Evolutionary conservation across 768 basidiomycete species (phyloP), one percentile per base, ranked within the genome.

Genomic region (Lepiota brunneoincarnata): DNA sequence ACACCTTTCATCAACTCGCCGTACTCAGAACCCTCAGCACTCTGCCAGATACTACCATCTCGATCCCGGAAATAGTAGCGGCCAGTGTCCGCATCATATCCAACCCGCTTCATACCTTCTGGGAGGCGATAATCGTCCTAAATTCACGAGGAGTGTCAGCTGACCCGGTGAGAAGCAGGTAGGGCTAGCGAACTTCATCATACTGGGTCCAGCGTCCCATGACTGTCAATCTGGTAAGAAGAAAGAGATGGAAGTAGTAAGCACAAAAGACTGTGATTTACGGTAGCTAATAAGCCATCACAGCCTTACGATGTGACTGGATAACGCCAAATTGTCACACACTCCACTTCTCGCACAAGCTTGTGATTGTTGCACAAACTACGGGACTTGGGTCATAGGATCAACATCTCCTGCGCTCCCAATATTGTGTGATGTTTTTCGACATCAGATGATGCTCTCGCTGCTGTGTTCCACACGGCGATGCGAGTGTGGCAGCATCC

Each of bases 31-130:
- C 87, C 88, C 57, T 83, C 76, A 15, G 77, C 69, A n/a, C 81
- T 74, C 47, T 70, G 66, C 82, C 83, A 85, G 62, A 83, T 57
- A 68, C 64, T 69, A 9, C 88, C 87, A 43, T 75, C 76, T 12
- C 58, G 42, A 65, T 83, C 82, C 21, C 76, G 76, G 69, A 84
- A 91, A 63, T 78, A 76, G 71, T 91, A 90, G 44, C 77, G 72
- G 45, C 80, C 78, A 1, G 77, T 75, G 70, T 91, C 89, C 3
- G 84, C 72, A 68, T 92, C 89, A 63, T 91, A 91, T 10, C 88
- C 89, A 53, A 87, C 80, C 31, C 89, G 82, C 57, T 81, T 72
- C 79, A 82, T 78, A 48, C 81, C 81, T 54, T 76, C 77, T 11
- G 81, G 80, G 6, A 82, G 69, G 34, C 79, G 75, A 64, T 75